Evolutionary conservation across 75 land plant species (phyloP).

Genomic region (Pinus taeda): DNA sequence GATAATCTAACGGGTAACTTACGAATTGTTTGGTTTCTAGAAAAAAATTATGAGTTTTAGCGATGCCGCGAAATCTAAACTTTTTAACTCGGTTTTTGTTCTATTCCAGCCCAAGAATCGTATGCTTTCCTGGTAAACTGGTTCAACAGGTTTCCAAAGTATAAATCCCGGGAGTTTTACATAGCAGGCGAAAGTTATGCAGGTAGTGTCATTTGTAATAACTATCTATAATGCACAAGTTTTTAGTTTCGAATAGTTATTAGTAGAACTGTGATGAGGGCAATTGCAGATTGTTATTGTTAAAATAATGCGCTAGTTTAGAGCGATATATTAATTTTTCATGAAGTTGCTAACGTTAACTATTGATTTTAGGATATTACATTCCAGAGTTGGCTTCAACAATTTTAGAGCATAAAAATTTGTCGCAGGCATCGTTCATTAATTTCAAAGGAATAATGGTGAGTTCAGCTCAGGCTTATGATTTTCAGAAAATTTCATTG

Average conservation of each 20-base stretch:
- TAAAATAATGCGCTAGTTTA: too few species aligned
- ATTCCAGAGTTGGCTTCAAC: conserved; percentile 59
- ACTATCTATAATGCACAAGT: not conserved
- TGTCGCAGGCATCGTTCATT: conserved; percentile 21
- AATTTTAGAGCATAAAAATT: conserved; percentile 47
- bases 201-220: conserved; percentile 20
- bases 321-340: too few species aligned
- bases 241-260: not conserved
- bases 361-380: conserved; percentile 39
- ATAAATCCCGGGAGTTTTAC: conserved; percentile 64
- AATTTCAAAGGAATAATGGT: conserved; percentile 56
- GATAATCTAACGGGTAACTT: too few species aligned
- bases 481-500: not conserved
- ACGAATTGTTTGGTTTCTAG: too few species aligned
- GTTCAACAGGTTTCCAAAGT: conserved; percentile 74
- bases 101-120: conserved; percentile 30
- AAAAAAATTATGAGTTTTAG: not conserved
- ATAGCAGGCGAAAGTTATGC: conserved; percentile 82
- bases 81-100: not conserved
- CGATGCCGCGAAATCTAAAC: conserved; percentile 19
- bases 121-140: conserved; percentile 48
- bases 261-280: not conserved
- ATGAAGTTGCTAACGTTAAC: not conserved
- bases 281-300: too few species aligned
- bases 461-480: not conserved